Percentiles rank a stretch among this genome's conserved stretches.
Evolutionary conservation across 1,284 basidiomycete species (phyloP).

Genomic region (Schizopora paradoxa): DNA sequence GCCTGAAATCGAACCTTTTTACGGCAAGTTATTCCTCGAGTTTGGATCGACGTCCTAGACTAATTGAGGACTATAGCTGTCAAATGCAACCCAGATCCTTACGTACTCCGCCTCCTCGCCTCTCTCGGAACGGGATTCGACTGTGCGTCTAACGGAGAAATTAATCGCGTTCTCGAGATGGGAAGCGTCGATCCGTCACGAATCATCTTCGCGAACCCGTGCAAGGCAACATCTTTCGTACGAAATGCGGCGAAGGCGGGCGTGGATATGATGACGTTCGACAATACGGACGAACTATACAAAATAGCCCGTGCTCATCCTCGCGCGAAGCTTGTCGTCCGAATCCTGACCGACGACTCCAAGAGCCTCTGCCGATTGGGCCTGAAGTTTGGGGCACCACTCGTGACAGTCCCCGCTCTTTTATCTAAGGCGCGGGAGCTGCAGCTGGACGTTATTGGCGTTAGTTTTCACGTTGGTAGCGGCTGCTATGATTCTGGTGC

Average conservation of each 20-base stretch:
- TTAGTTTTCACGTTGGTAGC: slow-evolving; percentile 97
- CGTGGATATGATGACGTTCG: slow-evolving; percentile 95
- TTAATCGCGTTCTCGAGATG: slow-evolving; percentile 74
- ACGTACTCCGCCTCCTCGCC: slow-evolving; percentile 86
- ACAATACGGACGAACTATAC: slow-evolving; percentile 96
- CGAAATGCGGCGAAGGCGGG: slow-evolving; percentile 75
- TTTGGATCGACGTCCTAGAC: slow-evolving; percentile 5
- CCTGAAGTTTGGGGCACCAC: slow-evolving; percentile 94
- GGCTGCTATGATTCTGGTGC: slow-evolving; percentile 92
- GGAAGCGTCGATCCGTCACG: slow-evolving; percentile 67
- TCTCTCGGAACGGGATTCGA: slow-evolving; percentile 92
- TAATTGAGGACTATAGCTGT: slow-evolving; percentile 50
- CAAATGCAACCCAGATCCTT: slow-evolving; percentile 97
- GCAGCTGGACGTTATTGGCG: slow-evolving; percentile 84
- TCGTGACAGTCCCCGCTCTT: slow-evolving; percentile 76
- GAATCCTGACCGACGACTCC: slow-evolving; percentile 96
- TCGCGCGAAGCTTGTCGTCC: slow-evolving; percentile 81
- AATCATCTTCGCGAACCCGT: slow-evolving; percentile 98
- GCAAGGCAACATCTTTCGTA: slow-evolving; percentile 94
- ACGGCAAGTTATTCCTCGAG: slow-evolving; percentile 48
- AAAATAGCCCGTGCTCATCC: slow-evolving; percentile 88
- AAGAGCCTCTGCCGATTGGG: slow-evolving; percentile 92
- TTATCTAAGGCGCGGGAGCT: slow-evolving; percentile 79
- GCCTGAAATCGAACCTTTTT: slow-evolving; percentile 89
- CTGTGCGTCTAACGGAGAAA: slow-evolving; percentile 97